Conservation (phyloP, 345 rosid species). For the Hypericum perforatum region DNA sequence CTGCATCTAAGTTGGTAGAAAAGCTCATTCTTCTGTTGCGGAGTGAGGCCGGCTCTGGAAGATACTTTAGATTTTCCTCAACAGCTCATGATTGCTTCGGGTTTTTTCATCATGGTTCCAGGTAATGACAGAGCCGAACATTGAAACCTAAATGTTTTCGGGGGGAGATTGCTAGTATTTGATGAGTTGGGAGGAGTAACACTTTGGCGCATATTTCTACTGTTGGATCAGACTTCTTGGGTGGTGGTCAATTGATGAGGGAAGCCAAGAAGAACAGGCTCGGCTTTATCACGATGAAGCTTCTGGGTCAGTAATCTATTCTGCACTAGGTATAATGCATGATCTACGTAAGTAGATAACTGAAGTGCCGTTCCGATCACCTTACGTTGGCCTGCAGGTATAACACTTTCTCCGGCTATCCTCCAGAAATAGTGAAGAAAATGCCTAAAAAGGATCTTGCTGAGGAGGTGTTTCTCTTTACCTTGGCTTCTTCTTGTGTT, state of each 20-base stretch:
- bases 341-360: too few relatives aligned
- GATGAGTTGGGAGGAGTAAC: slow-evolving; percentile 2
- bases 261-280: slow-evolving; percentile 89
- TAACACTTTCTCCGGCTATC: slow-evolving; percentile 85
- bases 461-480: slow-evolving; percentile 55
- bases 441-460: slow-evolving; percentile 94
- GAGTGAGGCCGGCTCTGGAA: slow-evolving; percentile 62
- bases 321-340: too few relatives aligned
- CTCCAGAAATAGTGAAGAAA: slow-evolving; percentile 91
- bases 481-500: not conserved
- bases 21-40: slow-evolving; percentile 58
- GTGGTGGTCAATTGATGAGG: slow-evolving; percentile 99
- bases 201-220: slow-evolving; percentile 12
- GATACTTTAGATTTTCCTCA: slow-evolving; percentile 63
- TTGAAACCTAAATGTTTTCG: not conserved
- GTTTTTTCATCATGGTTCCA: slow-evolving; percentile 92
- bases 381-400: slow-evolving; percentile 41
- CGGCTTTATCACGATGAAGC: slow-evolving; percentile 54
- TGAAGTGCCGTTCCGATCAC: not conserved
- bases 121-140: slow-evolving; percentile 33
- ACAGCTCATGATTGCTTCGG: slow-evolving; percentile 72
- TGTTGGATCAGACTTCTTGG: slow-evolving; percentile 61
- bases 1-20: slow-evolving; percentile 65
- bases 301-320: slow-evolving; percentile 47
- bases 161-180: slow-evolving; percentile 5